These are phyloP conservation scores for Linum tenue DNA, from an alignment of 345 rosid genomes.

Conservation along the genomic window DNA sequence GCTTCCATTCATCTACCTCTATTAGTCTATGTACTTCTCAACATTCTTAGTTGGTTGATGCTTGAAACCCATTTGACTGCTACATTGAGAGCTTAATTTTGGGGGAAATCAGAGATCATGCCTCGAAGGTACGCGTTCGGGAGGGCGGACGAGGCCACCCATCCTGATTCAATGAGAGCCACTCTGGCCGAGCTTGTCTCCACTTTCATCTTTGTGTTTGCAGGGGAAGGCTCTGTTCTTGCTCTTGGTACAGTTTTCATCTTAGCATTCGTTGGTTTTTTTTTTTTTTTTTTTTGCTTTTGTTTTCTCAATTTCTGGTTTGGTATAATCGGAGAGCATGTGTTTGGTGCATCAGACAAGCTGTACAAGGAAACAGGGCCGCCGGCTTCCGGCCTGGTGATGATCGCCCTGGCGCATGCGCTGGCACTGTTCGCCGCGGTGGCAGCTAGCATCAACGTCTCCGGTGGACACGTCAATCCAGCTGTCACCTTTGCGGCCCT, in stretches of 20 bases:
- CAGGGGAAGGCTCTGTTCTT: not conserved
- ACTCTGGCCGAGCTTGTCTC: not conserved
- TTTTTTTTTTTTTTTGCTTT: not conserved
- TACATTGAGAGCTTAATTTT: not conserved
- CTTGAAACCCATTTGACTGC: not conserved
- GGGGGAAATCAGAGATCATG: not conserved
- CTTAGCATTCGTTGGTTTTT: no score
- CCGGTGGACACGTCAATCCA: not conserved
- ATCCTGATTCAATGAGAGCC: not conserved
- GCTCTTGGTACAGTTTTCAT: not conserved
- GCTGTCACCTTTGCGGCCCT: not conserved
- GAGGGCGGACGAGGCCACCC: not conserved
- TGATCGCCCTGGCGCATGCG: not conserved
- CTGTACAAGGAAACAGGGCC: not conserved
- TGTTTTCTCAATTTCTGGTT: not conserved
- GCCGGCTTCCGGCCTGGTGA: not conserved
- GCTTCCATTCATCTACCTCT: not conserved
- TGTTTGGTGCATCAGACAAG: not conserved
- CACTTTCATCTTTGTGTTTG: conserved; percentile 4
- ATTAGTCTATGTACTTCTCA: no score
- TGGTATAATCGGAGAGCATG: not conserved
- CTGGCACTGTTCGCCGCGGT: not conserved
- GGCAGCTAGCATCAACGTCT: not conserved
- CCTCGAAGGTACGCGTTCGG: not conserved
- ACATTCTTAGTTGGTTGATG: no score